A percentile compares a stretch with the other conserved stretches of the same genome.
Evolutionary conservation across 1,139 yeast genomes (phyloP).

Genomic region (Taphrina flavorubra): DNA sequence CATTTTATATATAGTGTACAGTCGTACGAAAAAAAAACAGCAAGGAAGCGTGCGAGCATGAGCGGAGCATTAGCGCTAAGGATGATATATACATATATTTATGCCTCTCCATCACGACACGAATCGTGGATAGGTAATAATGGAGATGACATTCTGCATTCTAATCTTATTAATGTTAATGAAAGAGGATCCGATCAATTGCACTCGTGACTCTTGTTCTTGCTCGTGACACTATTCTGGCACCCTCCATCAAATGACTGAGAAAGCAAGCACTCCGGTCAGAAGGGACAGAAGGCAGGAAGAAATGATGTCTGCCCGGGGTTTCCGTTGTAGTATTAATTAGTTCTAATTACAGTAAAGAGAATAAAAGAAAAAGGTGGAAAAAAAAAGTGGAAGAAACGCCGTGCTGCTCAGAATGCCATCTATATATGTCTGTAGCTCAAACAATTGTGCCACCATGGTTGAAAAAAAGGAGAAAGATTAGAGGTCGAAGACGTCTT

Average conservation of each 20-base stretch:
- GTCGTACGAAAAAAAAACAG: no score
- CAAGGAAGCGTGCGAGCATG: slow-evolving; percentile 11
- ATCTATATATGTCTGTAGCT: slow-evolving; percentile 13
- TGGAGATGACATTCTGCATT: background rate
- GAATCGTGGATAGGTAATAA: no score
- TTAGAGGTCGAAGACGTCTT: background rate
- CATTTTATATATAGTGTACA: no score
- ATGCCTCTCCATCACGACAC: no score
- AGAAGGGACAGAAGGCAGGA: background rate
- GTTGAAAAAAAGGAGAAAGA: background rate
- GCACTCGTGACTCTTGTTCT: no score
- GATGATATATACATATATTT: no score
- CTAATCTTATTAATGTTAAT: background rate
- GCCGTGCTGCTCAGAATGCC: slow-evolving; percentile 20
- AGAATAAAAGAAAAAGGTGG: no score
- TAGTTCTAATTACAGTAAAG: background rate
- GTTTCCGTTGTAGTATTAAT: background rate
- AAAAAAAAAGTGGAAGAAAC: background rate
- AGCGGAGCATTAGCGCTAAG: slow-evolving; percentile 22
- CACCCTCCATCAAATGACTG: no score
- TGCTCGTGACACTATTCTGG: no score
- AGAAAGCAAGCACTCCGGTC: background rate
- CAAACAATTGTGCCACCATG: background rate
- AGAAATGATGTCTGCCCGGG: no score
- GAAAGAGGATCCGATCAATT: background rate